phyloP scores from a whole-genome alignment of 1,284 basidiomycete genomes.

The Flammula alnicola region DNA sequence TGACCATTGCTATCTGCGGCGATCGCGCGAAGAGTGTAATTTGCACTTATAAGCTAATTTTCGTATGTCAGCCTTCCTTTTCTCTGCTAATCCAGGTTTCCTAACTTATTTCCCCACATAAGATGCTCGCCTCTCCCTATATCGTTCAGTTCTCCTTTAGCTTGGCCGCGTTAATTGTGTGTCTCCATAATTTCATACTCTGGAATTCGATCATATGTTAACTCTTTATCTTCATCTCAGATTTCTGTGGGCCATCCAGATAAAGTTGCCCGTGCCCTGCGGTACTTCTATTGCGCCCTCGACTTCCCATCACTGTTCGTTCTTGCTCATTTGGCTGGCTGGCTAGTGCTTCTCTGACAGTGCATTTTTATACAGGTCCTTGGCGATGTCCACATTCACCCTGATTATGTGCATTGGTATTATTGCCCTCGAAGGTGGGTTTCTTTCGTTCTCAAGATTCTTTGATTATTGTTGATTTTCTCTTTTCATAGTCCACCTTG shows the following conservation, averaged over 20 bases:
- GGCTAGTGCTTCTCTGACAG: not conserved
- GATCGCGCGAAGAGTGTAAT: constrained; percentile 18
- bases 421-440: constrained; percentile 35
- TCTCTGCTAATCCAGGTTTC: not conserved
- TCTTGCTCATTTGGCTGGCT: not conserved
- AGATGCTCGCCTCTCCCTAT: constrained; percentile 45
- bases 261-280: constrained; percentile 30
- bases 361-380: constrained; percentile 24
- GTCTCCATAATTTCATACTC: constrained; percentile 7
- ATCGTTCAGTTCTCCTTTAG: constrained; percentile 34
- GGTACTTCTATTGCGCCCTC: constrained; percentile 41
- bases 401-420: constrained; percentile 35
- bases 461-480: not conserved
- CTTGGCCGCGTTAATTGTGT: constrained; percentile 34
- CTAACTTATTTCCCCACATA: not conserved
- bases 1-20: constrained; percentile 31
- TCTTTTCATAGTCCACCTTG: constrained; percentile 31
- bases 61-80: constrained; percentile 22
- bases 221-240: constrained; percentile 13
- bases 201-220: not conserved
- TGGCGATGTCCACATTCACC: constrained; percentile 36
- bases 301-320: constrained; percentile 29
- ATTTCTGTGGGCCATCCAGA: constrained; percentile 31
- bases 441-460: not conserved
- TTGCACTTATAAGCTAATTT: constrained; percentile 23